Evolutionary conservation across 2,329 filamentous ascomycete genomes (phyloP).

Genomic region (Thielaviopsis musarum): DNA sequence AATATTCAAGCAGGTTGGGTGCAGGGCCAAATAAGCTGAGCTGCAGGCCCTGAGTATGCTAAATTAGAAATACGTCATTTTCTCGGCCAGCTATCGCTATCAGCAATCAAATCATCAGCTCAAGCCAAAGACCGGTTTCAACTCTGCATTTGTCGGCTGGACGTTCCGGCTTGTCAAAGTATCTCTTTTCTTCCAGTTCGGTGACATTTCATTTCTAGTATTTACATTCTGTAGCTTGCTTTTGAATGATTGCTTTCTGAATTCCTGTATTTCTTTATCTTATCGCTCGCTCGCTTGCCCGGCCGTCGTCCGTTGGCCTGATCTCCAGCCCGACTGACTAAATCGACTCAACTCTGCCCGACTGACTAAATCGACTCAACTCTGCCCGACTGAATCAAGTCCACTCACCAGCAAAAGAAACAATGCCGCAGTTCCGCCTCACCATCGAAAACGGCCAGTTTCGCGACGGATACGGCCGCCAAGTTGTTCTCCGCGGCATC

Average conservation of each 20-base stretch:
- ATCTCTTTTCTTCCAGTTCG: background rate
- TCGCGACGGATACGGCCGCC: constrained; percentile 62
- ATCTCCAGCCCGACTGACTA: background rate
- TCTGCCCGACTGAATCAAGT: background rate
- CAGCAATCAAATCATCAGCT: background rate
- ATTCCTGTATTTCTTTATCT: background rate
- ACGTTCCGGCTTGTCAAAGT: background rate
- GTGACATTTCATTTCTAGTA: background rate
- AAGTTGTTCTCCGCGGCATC: constrained; percentile 82
- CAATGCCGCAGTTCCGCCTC: constrained; percentile 57
- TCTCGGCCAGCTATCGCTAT: background rate
- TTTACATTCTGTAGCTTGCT: background rate
- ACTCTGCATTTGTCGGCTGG: background rate
- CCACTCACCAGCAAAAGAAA: background rate
- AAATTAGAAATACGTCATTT: background rate
- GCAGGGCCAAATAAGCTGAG: background rate
- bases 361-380: background rate
- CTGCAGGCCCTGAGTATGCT: background rate
- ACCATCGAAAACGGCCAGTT: constrained; percentile 76
- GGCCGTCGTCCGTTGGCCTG: background rate
- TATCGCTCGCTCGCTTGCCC: background rate
- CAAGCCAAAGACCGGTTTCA: background rate
- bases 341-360: background rate
- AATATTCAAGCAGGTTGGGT: background rate
- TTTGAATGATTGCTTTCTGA: background rate